Conservation (phyloP, 2,329 filamentous ascomycete species). For the Venturia pyrina region DNA sequence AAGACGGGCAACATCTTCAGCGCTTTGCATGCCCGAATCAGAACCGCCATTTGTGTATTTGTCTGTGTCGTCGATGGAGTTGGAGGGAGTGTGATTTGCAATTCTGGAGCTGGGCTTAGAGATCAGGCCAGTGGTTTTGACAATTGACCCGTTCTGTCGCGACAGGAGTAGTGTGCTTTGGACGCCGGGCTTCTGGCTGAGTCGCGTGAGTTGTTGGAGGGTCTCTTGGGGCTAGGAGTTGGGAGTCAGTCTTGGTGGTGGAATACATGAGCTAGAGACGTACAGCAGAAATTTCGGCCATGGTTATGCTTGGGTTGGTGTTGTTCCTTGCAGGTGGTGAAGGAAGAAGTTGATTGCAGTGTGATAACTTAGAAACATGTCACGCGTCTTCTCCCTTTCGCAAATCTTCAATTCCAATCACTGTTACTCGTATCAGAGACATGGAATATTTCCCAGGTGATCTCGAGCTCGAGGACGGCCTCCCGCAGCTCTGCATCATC, state of each 20-base stretch:
- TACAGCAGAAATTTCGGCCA: constrained; percentile 10
- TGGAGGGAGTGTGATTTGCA: constrained; percentile 28
- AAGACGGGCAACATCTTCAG: constrained; percentile 64
- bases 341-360: neutral
- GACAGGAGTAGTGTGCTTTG: constrained; percentile 70
- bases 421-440: neutral
- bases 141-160: constrained; percentile 59
- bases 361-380: neutral
- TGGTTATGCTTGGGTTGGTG: neutral
- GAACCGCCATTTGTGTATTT: constrained; percentile 25
- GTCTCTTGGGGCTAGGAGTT: constrained; percentile 40
- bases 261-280: neutral
- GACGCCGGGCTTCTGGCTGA: constrained; percentile 69
- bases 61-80: constrained; percentile 24
- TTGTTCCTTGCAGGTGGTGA: neutral
- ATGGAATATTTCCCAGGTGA: constrained; percentile 5
- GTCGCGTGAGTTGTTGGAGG: constrained; percentile 54
- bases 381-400: neutral
- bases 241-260: neutral
- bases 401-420: neutral
- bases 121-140: constrained; percentile 63
- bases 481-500: constrained; percentile 1
- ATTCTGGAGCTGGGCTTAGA: constrained; percentile 46
- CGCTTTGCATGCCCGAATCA: constrained; percentile 43
- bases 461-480: constrained; percentile 8